Conservation (phyloP, 2,329 filamentous ascomycete genomes). For the Aspergillus bombycis region DNA sequence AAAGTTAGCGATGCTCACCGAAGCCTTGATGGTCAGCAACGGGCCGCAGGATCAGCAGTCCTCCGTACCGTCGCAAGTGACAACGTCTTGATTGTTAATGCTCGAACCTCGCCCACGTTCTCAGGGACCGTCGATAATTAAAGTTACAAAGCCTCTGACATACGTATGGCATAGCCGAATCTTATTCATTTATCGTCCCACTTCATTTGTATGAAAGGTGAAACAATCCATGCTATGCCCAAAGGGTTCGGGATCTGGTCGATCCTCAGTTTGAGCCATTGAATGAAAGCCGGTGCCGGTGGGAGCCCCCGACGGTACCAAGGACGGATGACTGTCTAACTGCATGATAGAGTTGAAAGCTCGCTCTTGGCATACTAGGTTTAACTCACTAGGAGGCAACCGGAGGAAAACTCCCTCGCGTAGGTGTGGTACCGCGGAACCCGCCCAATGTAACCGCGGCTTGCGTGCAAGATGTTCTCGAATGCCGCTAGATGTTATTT, state of each 20-base stretch:
- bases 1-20: conserved; percentile 1
- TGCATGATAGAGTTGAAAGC: neutral
- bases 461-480: neutral
- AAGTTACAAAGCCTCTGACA: neutral
- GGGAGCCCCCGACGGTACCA: neutral
- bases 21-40: conserved; percentile 6
- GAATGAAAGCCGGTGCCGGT: neutral
- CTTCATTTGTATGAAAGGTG: neutral
- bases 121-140: neutral
- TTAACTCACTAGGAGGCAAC: neutral
- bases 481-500: neutral
- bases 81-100: conserved; percentile 1
- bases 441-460: neutral
- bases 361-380: neutral
- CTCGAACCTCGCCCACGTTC: neutral
- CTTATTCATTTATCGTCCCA: neutral
- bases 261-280: neutral
- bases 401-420: neutral
- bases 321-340: neutral
- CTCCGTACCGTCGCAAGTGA: neutral
- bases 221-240: neutral
- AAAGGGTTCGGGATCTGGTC: neutral
- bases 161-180: neutral
- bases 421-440: neutral
- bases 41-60: conserved; percentile 8